phyloP scores from a whole-genome alignment of 768 basidiomycete genomes.

The Suillus paluster region DNA sequence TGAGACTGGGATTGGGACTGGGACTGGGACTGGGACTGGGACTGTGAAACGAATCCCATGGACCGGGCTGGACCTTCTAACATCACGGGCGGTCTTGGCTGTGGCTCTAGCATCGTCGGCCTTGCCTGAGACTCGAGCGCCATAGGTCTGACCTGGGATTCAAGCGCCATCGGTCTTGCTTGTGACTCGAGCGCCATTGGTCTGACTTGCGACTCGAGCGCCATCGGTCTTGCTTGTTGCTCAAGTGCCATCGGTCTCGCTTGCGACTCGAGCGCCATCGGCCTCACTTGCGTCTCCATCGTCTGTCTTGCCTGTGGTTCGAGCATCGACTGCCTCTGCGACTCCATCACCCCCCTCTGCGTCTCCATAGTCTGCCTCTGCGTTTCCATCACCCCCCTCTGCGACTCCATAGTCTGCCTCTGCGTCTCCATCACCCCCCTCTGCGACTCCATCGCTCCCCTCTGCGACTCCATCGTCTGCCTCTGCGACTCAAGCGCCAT shows the following conservation, averaged over 20 bases:
- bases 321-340: neutral
- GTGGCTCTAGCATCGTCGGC: neutral
- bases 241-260: neutral
- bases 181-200: neutral
- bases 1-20: constrained; percentile 29
- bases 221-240: neutral
- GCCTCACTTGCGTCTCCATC: neutral
- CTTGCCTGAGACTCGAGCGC: neutral
- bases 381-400: neutral
- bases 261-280: neutral
- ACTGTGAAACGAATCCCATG: constrained; percentile 12
- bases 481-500: neutral
- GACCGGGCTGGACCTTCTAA: constrained; percentile 2
- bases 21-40: constrained; percentile 28
- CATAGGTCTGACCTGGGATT: too few relatives aligned
- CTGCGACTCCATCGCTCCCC: neutral
- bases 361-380: neutral
- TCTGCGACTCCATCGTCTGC: neutral
- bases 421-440: neutral
- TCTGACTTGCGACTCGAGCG: neutral
- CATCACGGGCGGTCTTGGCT: neutral
- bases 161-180: too few relatives aligned
- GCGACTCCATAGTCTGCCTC: neutral
- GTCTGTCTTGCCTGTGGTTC: neutral
- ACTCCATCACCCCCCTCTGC: too few relatives aligned